phyloP scores from a whole-genome alignment of 305 asterid genomes.

The Solanum chacoense region DNA sequence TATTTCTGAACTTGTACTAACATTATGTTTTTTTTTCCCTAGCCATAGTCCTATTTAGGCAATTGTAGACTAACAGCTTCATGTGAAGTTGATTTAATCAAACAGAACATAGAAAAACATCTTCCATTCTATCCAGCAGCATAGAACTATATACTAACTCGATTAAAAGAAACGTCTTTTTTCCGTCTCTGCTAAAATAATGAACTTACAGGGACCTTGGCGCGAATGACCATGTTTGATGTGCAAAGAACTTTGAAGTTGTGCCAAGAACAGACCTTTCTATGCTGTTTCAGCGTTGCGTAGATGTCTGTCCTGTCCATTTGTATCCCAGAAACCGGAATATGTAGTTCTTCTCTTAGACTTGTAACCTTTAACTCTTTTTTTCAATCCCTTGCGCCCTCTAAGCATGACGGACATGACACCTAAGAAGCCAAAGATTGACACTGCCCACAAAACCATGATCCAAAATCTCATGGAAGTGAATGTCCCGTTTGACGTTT shows the following conservation, averaged over 20 bases:
- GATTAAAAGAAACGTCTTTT: background rate
- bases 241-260: background rate
- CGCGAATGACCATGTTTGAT: background rate
- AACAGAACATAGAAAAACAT: background rate
- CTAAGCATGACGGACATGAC: constrained; percentile 5
- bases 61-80: background rate
- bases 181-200: background rate
- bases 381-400: constrained; percentile 9
- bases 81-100: background rate
- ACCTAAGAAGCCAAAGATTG: constrained; percentile 2
- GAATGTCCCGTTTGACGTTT: background rate
- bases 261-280: background rate
- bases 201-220: background rate
- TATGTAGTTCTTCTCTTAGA: constrained; percentile 7
- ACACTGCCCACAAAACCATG: constrained; percentile 6
- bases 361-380: constrained; percentile 4
- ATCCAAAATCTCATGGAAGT: constrained; percentile 13
- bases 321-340: constrained; percentile 11
- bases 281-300: constrained; percentile 8
- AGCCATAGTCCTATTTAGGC: background rate
- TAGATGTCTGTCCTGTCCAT: constrained; percentile 6
- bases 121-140: background rate
- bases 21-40: background rate
- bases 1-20: background rate
- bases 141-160: background rate